Percentiles rank a stretch among this genome's conserved stretches.
These are phyloP conservation scores for Abrus pulchellus DNA, from an alignment of 306 rosid species.

Conservation along the genomic window DNA sequence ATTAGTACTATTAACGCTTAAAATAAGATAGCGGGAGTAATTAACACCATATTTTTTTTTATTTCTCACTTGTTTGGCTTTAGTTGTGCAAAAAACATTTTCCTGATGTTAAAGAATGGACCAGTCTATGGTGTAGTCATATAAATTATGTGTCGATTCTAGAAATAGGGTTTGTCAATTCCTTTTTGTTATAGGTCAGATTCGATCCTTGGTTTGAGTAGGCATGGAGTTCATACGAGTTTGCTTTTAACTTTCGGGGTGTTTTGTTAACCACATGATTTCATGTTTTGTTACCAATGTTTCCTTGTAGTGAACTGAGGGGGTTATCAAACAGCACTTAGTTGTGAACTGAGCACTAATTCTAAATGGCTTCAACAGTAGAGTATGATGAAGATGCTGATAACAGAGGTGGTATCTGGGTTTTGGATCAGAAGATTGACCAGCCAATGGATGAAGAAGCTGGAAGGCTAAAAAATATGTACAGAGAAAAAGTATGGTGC, in stretches of 20 bases:
- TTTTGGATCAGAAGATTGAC: constrained; percentile 85
- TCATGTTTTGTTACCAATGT: constrained; percentile 36
- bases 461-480: constrained; percentile 81
- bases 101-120: neutral
- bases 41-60: too few relatives aligned
- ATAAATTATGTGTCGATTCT: constrained; percentile 27
- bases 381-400: constrained; percentile 61
- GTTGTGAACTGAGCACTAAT: constrained; percentile 23
- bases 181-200: constrained; percentile 1
- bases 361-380: constrained; percentile 65
- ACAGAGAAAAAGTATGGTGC: constrained; percentile 78
- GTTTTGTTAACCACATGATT: constrained; percentile 42
- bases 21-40: too few relatives aligned
- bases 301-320: constrained; percentile 27
- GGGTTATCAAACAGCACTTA: constrained; percentile 9
- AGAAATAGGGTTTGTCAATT: constrained; percentile 6
- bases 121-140: neutral
- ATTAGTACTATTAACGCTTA: too few relatives aligned
- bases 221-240: constrained; percentile 36
- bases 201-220: constrained; percentile 47
- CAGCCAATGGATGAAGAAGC: constrained; percentile 97
- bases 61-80: too few relatives aligned
- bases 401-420: constrained; percentile 86
- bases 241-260: neutral
- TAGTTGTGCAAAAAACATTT: neutral